Base-by-base conservation (phyloP, 129 eudicot species). In the Lactuca saligna region DNA sequence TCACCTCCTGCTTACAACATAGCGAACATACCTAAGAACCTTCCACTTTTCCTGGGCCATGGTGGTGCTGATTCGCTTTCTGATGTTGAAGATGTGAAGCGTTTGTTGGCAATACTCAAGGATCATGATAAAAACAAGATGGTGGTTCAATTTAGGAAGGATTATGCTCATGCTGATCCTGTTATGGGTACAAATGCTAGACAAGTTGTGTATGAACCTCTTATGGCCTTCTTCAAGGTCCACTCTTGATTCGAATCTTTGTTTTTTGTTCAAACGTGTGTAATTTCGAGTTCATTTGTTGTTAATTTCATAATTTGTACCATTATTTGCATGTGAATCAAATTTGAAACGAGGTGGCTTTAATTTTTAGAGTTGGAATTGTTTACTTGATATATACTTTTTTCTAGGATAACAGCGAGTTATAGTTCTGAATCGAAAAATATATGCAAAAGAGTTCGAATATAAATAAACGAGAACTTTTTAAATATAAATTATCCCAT, bases 61-160 rank as follows among this genome's bases (percentile, higher is more conserved):
- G 91, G 97, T 54, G 97, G 94, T 41, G 83, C 78, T 2, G 94
- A 90, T 50, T 68, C 84, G 0, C 82, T 86, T 50, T 78, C 94
- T 15, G 97, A 77, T 37, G 80, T 72, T 1, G 69, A 75, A 2
- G 97, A 90, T 15, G 82, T 90, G 61, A 76, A 72, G 65, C 82
- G 41, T 48, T 50, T 87, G 81, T 51, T 81, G 34, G 75, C 67
- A 13, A 53, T 35, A 58, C 89, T 87, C 20, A 68, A 79, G 54
- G 63, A 79, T 70, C 89, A 84, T 9, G 78, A 83, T 0, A 72
- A 35, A 13, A 81, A 87, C 68, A 83, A 87, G 75, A 71, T 87
- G 4, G 81, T 65, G 9, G 71, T 81, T 61, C 74, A 78, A 51
- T 81, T 68, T 37, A 58, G 53, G 2, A 68, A 61, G 2, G 75